phyloP scores from a whole-genome alignment of 257 asterid species.

The Scutellaria galericulata region DNA sequence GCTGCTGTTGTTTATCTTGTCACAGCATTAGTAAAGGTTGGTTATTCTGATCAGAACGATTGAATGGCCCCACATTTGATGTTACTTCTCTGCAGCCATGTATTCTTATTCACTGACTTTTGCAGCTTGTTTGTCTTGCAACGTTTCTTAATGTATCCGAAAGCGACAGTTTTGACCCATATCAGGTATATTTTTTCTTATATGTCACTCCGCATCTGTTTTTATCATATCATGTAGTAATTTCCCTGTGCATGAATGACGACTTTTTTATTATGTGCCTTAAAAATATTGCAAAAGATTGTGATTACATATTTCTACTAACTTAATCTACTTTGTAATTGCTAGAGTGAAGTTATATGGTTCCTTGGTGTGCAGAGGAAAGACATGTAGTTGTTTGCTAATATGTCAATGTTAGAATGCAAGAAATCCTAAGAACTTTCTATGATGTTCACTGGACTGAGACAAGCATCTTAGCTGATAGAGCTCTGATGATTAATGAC shows the following conservation, averaged over 20 bases:
- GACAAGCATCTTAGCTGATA: background rate
- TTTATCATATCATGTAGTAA: constrained; percentile 7
- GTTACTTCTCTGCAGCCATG: background rate
- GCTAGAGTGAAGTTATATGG: background rate
- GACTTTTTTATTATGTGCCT: constrained; percentile 16
- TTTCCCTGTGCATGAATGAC: background rate
- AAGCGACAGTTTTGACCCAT: constrained; percentile 89
- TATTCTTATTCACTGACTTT: constrained; percentile 16
- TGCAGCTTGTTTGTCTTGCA: constrained; percentile 96
- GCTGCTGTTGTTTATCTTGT: constrained; percentile 82
- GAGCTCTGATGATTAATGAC: constrained; percentile 1
- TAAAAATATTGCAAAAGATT: constrained; percentile 14
- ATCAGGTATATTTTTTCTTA: constrained; percentile 64
- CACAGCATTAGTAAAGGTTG: constrained; percentile 87
- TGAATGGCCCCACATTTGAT: background rate
- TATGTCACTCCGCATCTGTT: background rate
- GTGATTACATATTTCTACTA: background rate
- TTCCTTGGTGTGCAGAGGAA: constrained; percentile 1
- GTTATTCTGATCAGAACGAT: constrained; percentile 20
- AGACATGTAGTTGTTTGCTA: background rate
- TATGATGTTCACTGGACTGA: background rate
- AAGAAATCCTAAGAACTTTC: background rate
- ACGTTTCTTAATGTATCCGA: constrained; percentile 95
- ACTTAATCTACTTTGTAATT: background rate
- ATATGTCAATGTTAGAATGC: constrained; percentile 10